A percentile compares a stretch with the other conserved stretches of the same genome.
Conservation (phyloP, 495 filamentous ascomycete genomes). For the Articulospora tetracladia region DNA sequence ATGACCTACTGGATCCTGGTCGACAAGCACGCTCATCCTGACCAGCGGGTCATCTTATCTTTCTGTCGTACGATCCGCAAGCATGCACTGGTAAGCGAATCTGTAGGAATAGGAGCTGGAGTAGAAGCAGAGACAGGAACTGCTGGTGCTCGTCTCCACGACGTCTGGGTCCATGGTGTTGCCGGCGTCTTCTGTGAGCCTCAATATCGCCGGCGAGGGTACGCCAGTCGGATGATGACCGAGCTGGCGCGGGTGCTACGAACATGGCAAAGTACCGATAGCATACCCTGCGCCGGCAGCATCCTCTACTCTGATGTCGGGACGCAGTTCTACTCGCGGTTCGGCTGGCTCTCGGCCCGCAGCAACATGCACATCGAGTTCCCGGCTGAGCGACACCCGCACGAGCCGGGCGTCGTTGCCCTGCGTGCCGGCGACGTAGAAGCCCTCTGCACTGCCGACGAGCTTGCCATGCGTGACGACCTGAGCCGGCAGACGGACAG, state of each 20-base stretch:
- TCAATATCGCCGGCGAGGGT: slow-evolving; percentile 66
- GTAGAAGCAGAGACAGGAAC: too few species aligned
- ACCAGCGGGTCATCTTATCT: slow-evolving; percentile 58
- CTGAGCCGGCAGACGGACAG: slow-evolving; percentile 29
- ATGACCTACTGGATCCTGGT: slow-evolving; percentile 84
- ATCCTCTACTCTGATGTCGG: slow-evolving; percentile 92
- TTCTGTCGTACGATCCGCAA: slow-evolving; percentile 84
- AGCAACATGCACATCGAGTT: slow-evolving; percentile 65
- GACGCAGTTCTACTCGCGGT: slow-evolving; percentile 74
- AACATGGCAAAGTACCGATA: slow-evolving; percentile 35
- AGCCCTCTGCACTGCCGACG: slow-evolving; percentile 38
- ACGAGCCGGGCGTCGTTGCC: neutral
- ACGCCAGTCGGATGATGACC: slow-evolving; percentile 62
- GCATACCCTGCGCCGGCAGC: slow-evolving; percentile 39
- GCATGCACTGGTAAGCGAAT: slow-evolving; percentile 29
- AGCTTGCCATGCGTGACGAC: slow-evolving; percentile 33
- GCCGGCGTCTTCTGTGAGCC: slow-evolving; percentile 80
- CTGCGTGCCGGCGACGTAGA: slow-evolving; percentile 2
- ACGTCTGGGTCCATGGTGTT: slow-evolving; percentile 68
- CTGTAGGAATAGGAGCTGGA: too few species aligned
- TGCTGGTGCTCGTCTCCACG: slow-evolving; percentile 41
- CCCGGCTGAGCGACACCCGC: slow-evolving; percentile 30
- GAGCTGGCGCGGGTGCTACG: slow-evolving; percentile 32
- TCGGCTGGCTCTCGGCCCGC: slow-evolving; percentile 71
- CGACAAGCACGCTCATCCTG: slow-evolving; percentile 39